Evolutionary conservation across 1,284 basidiomycete genomes (phyloP), one percentile per base, ranked within the genome.

Genomic region (Malassezia sp.): DNA sequence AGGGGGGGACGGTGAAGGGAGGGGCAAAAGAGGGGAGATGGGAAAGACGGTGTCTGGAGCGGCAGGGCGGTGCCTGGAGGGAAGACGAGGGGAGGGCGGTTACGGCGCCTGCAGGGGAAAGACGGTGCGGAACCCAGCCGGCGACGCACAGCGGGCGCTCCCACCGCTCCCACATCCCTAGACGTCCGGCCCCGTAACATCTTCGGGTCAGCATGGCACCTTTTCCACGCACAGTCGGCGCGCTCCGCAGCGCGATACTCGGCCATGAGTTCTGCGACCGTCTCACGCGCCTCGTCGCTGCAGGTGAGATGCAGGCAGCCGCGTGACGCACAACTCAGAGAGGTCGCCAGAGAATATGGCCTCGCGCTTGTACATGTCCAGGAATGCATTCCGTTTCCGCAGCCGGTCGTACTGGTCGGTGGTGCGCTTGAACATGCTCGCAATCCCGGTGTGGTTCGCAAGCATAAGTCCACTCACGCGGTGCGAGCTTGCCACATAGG

Each of bases 291-390:
- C 39, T 68, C 63, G 45, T 68, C 64, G 51, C 61, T 61, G 42
- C 9, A n/a, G n/a, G n/a, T n/a, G n/a, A n/a, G n/a, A n/a, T n/a
- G n/a, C n/a, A 10, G 24, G 21, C 12, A 51, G 27, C 15, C 3
- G 14, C 6, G n/a, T 15, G 22, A 43, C 39, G 33, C 30, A 54
- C 54, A 56, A 60, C 43, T 67, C 64, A 21, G 56, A 56, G 20
- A 65, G 41, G 32, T 67, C 66, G 41, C 60, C 60, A 29, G 56
- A 56, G 35, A 63, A 67, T 52, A 61, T 61, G 29, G 71, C 84
- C 81, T 96, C 89, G 67, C 89, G 89, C 75, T 91, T 93, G 75
- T 97, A 99, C 71, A 89, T 85, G 49, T 96, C 89, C 73, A 99
- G 72, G 72, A 95, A 97, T 2, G 91, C 93, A 65, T 93, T 95